Conservation (phyloP, 495 filamentous ascomycete species). For the Tuber brumale region DNA sequence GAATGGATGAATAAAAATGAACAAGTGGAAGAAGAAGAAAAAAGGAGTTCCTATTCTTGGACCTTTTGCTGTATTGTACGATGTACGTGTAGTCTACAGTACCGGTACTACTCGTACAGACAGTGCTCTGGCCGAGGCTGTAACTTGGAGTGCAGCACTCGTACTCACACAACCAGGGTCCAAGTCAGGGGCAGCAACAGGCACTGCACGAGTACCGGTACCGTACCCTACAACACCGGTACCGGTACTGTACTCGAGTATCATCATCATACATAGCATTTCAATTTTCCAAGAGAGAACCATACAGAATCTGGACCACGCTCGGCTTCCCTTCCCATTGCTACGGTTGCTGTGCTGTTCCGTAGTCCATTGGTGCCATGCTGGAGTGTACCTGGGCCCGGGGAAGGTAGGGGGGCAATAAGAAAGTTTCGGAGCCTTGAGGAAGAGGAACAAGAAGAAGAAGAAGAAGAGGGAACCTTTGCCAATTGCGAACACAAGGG, state of each 20-base stretch:
- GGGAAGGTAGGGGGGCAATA: background rate
- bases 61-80: background rate
- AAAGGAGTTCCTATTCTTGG: background rate
- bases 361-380: background rate
- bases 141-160: background rate
- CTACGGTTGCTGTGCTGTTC: background rate
- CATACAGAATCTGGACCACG: background rate
- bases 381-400: background rate
- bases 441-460: background rate
- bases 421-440: background rate
- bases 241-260: background rate
- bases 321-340: background rate
- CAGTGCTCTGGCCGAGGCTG: background rate
- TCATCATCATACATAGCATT: background rate
- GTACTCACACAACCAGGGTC: background rate
- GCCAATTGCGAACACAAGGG: background rate
- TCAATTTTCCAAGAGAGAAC: background rate
- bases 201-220: background rate
- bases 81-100: too few relatives aligned
- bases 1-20: too few relatives aligned
- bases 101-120: too few relatives aligned
- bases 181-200: background rate
- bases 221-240: too few relatives aligned
- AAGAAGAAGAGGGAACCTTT: background rate
- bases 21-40: too few relatives aligned